phyloP scores from a whole-genome alignment of 306 rosid species.

The Lagenaria siceraria region DNA sequence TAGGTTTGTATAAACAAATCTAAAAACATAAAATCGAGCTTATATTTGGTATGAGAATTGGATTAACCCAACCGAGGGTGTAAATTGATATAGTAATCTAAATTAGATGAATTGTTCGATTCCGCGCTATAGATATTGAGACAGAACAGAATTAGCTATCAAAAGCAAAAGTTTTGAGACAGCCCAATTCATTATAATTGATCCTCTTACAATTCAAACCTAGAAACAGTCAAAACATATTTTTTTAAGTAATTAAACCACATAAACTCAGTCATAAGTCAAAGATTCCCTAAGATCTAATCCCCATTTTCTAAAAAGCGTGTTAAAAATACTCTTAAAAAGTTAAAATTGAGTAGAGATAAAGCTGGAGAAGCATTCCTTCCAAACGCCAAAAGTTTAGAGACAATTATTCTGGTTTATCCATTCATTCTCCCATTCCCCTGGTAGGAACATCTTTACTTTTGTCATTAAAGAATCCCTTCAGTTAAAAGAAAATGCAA shows the following conservation, averaged over 20 bases:
- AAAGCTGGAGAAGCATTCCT: background rate
- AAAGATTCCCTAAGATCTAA: background rate
- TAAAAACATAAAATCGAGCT: too few relatives aligned
- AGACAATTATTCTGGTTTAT: background rate
- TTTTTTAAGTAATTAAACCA: background rate
- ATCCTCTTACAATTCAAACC: background rate
- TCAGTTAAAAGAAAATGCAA: background rate
- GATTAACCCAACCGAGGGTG: too few relatives aligned
- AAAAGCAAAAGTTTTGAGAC: background rate
- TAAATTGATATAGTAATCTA: background rate
- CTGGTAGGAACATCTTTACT: background rate
- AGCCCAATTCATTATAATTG: background rate
- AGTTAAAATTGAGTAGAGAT: background rate
- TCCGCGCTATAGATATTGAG: background rate
- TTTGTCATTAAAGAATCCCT: background rate
- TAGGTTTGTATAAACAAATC: background rate
- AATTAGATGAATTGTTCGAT: background rate
- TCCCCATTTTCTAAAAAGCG: background rate
- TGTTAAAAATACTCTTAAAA: background rate
- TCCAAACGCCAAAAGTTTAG: background rate
- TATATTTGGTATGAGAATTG: background rate
- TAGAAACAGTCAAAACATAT: background rate
- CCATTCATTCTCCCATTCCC: background rate
- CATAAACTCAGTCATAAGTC: background rate
- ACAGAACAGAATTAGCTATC: background rate